phyloP scores from a whole-genome alignment of 169 alveolate species.

The Plasmodium falciparum region DNA sequence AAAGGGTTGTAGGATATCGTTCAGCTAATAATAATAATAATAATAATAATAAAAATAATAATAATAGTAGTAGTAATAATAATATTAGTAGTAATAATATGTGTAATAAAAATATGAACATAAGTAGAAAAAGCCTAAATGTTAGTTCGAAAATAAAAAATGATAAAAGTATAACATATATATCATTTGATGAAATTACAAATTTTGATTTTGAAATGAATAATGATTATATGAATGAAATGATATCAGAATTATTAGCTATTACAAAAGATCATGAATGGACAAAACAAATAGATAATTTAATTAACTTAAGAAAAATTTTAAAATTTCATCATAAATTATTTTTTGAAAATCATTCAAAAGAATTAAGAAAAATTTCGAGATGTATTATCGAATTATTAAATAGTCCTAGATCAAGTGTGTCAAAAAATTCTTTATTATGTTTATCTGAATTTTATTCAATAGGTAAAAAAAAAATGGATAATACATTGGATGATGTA shows the following conservation, averaged over 20 bases:
- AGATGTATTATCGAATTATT: conserved; percentile 47
- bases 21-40: conserved; percentile 1
- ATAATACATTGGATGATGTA: conserved; percentile 63
- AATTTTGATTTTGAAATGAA: conserved; percentile 48
- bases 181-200: conserved; percentile 52
- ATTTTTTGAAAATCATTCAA: conserved; percentile 56
- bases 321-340: conserved; percentile 53
- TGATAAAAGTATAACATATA: conserved; percentile 46
- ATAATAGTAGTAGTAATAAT: conserved; percentile 9
- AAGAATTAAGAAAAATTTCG: conserved; percentile 56
- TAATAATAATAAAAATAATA: conserved; percentile 8
- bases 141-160: conserved; percentile 57
- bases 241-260: conserved; percentile 26
- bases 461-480: conserved; percentile 67
- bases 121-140: conserved; percentile 18
- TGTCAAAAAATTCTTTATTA: conserved; percentile 66
- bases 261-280: conserved; percentile 67
- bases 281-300: conserved; percentile 69
- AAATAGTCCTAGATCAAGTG: conserved; percentile 75
- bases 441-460: conserved; percentile 73
- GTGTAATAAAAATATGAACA: conserved; percentile 12
- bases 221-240: conserved; percentile 41
- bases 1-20: neutral
- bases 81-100: neutral
- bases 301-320: conserved; percentile 63